Base-by-base conservation (phyloP, 2,329 filamentous ascomycete genomes). In the Aspergillus melleus region DNA sequence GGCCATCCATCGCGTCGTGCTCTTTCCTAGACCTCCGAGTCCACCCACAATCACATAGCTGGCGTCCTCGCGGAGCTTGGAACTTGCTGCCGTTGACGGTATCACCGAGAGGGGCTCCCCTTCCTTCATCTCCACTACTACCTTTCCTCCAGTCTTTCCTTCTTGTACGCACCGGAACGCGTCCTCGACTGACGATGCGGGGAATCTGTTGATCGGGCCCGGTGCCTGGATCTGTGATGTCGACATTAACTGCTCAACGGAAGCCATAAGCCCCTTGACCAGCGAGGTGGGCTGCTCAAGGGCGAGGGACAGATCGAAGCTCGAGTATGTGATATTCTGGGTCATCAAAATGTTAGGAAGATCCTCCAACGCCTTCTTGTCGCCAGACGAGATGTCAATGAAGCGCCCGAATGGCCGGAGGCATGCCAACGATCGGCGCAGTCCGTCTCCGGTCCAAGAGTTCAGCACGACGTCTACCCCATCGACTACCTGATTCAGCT, bases 131-230 rank as follows among this genome's bases (percentile, higher is more conserved):
- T 57, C 58, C 14, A 63, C 50, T 4, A 79, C 73, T 2, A 79
- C 63, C 63, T 80, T 80, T 8, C 79, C 78, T 2, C 74, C 71
- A 51, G 78, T 76, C 12, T 69, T 69, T 0, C 77, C 74, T 10
- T 64, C 57, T 19, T 72, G 71, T 47, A 80, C 70, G 55, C 65
- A 67, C 5, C 65, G 51, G 30, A 79, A 64, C 0, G 74, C 75
- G 1, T 63, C 61, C 3, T 62, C 49, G 8, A 77, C 59, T 64
- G 68, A 20, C 9, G 30, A 32, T 8, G 30, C 6, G 2, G 30
- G 30, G 22, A 22, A 22, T 22, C 22, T 22, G 22, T 22, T 22
- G 22, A 22, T 22, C 3, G 22, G 22, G 22, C 22, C 22, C 22
- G 22, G 22, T 22, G 22, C 22, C 22, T 22, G 22, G 22, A 22